A percentile compares a stretch with the other conserved stretches of the same genome.
Evolutionary conservation across 768 basidiomycete species (phyloP).

Genomic region (Pleurotus giganteus): DNA sequence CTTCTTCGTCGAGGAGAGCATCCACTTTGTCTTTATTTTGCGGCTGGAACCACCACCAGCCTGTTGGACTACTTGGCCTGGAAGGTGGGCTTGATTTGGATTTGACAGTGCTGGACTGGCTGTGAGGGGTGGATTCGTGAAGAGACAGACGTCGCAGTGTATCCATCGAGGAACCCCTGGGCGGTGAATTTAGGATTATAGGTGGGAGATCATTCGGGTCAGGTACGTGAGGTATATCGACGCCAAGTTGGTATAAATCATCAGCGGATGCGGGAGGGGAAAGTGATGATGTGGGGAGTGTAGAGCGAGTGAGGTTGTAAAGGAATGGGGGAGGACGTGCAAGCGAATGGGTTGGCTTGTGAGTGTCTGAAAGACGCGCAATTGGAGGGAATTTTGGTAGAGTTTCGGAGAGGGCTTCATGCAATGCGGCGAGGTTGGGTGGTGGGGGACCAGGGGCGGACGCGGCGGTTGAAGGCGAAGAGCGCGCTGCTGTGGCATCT

Average conservation of each 20-base stretch:
- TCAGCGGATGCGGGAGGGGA: constrained; percentile 32
- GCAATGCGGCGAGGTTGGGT: constrained; percentile 33
- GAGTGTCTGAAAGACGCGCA: constrained; percentile 38
- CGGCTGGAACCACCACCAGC: constrained; percentile 53
- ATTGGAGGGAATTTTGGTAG: constrained; percentile 36
- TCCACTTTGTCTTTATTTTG: constrained; percentile 47
- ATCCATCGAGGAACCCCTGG: constrained; percentile 53
- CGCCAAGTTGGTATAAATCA: constrained; percentile 7
- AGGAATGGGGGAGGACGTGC: constrained; percentile 50
- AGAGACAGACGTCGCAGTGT: constrained; percentile 48
- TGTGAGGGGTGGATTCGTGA: constrained; percentile 26
- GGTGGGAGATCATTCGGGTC: constrained; percentile 22
- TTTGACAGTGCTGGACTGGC: constrained; percentile 19
- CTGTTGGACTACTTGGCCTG: constrained; percentile 18
- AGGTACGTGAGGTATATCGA: constrained; percentile 5
- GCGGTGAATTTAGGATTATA: constrained; percentile 37
- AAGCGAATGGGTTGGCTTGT: constrained; percentile 28
- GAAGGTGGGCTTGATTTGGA: constrained; percentile 13
- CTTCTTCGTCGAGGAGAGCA: constrained; percentile 48
- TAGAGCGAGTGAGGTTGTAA: constrained; percentile 53
- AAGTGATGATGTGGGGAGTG: constrained; percentile 62
- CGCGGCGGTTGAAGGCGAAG: constrained; percentile 19
- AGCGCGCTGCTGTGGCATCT: background rate
- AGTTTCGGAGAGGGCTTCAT: constrained; percentile 33
- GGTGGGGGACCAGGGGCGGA: constrained; percentile 17